Base-by-base conservation (phyloP, 2,329 filamentous ascomycete genomes). In the Neonectria faginata region DNA sequence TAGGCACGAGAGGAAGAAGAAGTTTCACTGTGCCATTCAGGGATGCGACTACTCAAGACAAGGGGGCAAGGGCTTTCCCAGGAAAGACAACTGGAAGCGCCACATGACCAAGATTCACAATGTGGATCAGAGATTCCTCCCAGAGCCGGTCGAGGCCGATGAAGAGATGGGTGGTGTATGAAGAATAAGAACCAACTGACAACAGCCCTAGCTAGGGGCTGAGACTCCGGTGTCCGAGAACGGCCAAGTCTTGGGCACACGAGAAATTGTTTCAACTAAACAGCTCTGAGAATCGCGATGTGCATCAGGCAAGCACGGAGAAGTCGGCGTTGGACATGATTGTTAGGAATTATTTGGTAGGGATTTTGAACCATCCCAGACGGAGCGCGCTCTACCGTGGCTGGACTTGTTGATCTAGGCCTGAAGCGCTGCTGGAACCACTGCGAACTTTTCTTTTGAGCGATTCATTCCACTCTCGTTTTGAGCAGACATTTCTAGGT, bases 41-140 rank as follows among this genome's bases (percentile, higher is more conserved):
- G 82, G 81, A 7, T 89, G 87, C 69, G 80, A 84, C 5, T 89
- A 87, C 71, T 88, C 85, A n/a, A 82, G 81, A 60, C 74, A 79
- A 16, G 86, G 86, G 9, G 85, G 86, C 59, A 88, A 87, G 66
- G 85, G 84, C 0, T 89, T 89, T 67, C 86, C 86, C 1, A 79
- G 87, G 57, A 89, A 89, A 71, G 87, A 89, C 70, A 89, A 89
- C 74, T 89, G 86, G 86, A 84, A 86, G 69, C 79, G 87, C 60
- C 87, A 89, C 72, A 88, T 89, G 86, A 79, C 82, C 39, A 88
- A 88, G 74, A 88, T 88, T 68, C 87, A 89, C 69, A 76, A 81
- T 39, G 75, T 83, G 64, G 81, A 83, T 55, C 75, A 78, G 51
- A 69, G 70, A 51, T 62, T 73, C 22, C 76, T 81, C 6, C 82